A percentile compares a stretch with the other conserved stretches of the same genome.
Conservation (phyloP, 163 green algal genomes). For the Scenedesmus sp. region DNA sequence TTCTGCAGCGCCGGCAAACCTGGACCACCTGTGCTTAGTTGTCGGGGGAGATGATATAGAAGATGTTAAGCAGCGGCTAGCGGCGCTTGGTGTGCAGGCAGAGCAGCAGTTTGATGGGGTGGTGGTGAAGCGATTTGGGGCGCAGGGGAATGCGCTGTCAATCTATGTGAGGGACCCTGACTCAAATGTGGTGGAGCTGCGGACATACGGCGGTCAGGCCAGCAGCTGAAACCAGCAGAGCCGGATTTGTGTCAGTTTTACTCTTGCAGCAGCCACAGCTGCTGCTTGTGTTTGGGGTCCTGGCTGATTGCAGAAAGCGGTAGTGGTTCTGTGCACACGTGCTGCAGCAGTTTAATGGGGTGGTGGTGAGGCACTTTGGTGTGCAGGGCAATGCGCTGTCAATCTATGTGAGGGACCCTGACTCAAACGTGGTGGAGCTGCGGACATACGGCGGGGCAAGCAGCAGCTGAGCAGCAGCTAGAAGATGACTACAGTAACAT, state of each 20-base stretch:
- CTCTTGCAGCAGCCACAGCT: neutral
- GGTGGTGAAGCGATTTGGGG: conserved; percentile 43
- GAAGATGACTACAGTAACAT: neutral
- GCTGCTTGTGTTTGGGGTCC: neutral
- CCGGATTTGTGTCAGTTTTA: neutral
- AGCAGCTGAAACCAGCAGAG: neutral
- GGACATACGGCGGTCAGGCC: conserved; percentile 25
- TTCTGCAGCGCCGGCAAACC: neutral
- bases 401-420: conserved; percentile 40
- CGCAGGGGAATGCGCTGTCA: conserved; percentile 31
- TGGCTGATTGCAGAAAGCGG: too few species aligned
- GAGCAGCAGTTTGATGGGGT: conserved; percentile 47
- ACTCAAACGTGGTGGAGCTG: conserved; percentile 38
- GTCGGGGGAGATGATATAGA: conserved; percentile 20
- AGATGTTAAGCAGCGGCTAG: conserved; percentile 20
- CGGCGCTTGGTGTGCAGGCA: conserved; percentile 9
- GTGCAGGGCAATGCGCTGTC: conserved; percentile 35
- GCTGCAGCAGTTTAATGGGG: conserved; percentile 40
- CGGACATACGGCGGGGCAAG: conserved; percentile 14
- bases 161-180: conserved; percentile 44
- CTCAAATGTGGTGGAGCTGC: conserved; percentile 34
- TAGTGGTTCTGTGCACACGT: too few species aligned
- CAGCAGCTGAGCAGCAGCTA: neutral
- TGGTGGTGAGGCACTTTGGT: conserved; percentile 41
- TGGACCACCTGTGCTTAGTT: conserved; percentile 43